Base-by-base conservation (phyloP, 1,139 yeast genomes). In the Maudiozyma humilis region DNA sequence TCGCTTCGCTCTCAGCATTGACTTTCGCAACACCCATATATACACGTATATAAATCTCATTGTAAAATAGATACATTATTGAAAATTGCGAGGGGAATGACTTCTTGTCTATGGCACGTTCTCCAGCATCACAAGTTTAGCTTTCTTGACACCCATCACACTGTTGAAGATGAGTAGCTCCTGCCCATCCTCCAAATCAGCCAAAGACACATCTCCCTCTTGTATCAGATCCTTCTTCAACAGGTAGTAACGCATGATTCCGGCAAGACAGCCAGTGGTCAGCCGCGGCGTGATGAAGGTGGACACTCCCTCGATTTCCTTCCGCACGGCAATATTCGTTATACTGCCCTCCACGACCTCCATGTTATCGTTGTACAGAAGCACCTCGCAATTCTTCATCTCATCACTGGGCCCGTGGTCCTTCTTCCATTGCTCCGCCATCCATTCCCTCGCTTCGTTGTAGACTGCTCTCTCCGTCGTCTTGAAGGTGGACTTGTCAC, bases 401-500 rank as follows among this genome's bases (percentile, higher is more conserved):
- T 72, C 67, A 3, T 57, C 56, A 17, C n/a, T n/a, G n/a, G 35
- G 12, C 13, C 49, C 44, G 4, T 70, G 70, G 2, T 74, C 71
- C 17, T 67, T 53, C n/a, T 63, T 48, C 1, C 50, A 48, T 36
- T 59, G 47, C 8, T 54, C 53, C 15, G 62, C 45, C 51, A 60
- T 49, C 43, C 83, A 66, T 1, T 61, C 61, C 46, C 97, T 68
- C 0, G 96, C 82, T 2, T 60, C 69, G 37, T 68, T 72, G 60
- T 89, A 89, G 41, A 71, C 77, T 2, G 68, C 68, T 49, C 98
- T 70, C 30, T 70, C 66, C 0, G 96, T 86, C 0, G 97, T 91
- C 60, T 91, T 91, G 67, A 89, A 84, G 2, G 94, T 82, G 0
- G 96, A 87, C 61, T 83, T 86, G 2, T 89, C 86, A 0, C 93